phyloP scores from a whole-genome alignment of 2,329 filamentous ascomycete genomes.

The Aspergillus hiratsukae region DNA sequence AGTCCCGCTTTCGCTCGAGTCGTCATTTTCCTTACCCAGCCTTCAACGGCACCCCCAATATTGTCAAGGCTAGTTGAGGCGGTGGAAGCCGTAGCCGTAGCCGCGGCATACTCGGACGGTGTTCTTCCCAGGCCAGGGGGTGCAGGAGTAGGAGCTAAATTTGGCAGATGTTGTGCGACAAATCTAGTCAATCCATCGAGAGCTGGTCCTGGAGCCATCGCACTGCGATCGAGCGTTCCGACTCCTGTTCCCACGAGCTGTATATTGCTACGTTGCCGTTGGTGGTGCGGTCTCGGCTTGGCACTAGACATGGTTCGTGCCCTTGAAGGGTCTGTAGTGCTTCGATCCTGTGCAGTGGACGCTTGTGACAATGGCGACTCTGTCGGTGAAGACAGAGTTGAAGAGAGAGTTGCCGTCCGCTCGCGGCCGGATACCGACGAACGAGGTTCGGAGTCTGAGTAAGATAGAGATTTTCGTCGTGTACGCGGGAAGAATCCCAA shows the following conservation, averaged over 20 bases:
- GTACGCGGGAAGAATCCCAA: conserved; percentile 90
- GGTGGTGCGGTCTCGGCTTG: conserved; percentile 35
- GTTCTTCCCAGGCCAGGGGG: conserved; percentile 49
- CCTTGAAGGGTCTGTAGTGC: conserved; percentile 23
- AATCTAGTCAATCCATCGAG: conserved; percentile 80
- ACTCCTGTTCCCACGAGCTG: conserved; percentile 84
- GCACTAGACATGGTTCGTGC: conserved; percentile 25
- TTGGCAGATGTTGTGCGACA: conserved; percentile 77
- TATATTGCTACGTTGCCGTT: conserved; percentile 37
- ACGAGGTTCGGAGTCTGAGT: conserved; percentile 55
- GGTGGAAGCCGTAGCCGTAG: conserved; percentile 25
- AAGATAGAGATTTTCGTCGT: conserved; percentile 70
- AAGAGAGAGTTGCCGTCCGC: conserved; percentile 27
- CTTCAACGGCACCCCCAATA: conserved; percentile 80
- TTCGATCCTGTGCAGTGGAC: conserved; percentile 24
- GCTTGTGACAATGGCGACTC: conserved; percentile 23
- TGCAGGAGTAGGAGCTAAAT: conserved; percentile 61
- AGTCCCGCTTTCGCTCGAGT: conserved; percentile 38
- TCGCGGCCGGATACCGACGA: conserved; percentile 29
- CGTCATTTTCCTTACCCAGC: conserved; percentile 82
- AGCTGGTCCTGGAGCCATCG: conserved; percentile 61
- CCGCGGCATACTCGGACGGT: conserved; percentile 32
- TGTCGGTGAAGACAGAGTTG: conserved; percentile 21
- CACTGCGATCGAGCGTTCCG: conserved; percentile 65
- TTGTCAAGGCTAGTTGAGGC: conserved; percentile 62